phyloP scores from a whole-genome alignment of 2,329 filamentous ascomycete genomes.

The Cucurbitaria berberidis region DNA sequence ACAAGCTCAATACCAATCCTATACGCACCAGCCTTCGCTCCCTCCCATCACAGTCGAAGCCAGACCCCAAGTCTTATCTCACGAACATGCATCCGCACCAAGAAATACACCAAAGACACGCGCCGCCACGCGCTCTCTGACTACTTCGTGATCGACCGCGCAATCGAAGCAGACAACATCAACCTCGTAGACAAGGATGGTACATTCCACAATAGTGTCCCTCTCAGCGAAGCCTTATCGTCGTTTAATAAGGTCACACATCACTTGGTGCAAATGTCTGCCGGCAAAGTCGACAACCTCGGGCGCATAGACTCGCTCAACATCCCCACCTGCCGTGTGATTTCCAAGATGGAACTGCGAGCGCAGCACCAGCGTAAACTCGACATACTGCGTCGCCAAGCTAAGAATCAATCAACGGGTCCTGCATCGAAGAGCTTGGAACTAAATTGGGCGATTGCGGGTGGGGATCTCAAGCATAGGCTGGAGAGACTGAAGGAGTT shows the following conservation, averaged over 20 bases:
- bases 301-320: constrained; percentile 49
- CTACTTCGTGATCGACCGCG: constrained; percentile 54
- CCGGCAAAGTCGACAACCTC: constrained; percentile 30
- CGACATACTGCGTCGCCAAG: constrained; percentile 50
- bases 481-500: constrained; percentile 65
- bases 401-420: constrained; percentile 36
- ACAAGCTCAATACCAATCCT: constrained; percentile 23
- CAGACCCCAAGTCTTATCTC: constrained; percentile 11
- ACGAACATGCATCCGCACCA: constrained; percentile 23
- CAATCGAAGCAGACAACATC: constrained; percentile 55
- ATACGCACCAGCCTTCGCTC: constrained; percentile 26
- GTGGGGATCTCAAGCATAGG: constrained; percentile 72
- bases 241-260: constrained; percentile 58
- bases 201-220: constrained; percentile 42
- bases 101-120: constrained; percentile 33
- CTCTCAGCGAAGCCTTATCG: constrained; percentile 48
- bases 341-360: constrained; percentile 62
- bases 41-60: constrained; percentile 12
- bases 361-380: constrained; percentile 56
- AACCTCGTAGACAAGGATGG: constrained; percentile 52
- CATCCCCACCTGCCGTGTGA: constrained; percentile 72
- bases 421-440: constrained; percentile 75
- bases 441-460: constrained; percentile 84
- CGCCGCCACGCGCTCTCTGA: constrained; percentile 47
- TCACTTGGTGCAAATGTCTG: constrained; percentile 58